Conservation (phyloP, 2,329 filamentous ascomycete genomes). For the Diplocarpon rosae region DNA sequence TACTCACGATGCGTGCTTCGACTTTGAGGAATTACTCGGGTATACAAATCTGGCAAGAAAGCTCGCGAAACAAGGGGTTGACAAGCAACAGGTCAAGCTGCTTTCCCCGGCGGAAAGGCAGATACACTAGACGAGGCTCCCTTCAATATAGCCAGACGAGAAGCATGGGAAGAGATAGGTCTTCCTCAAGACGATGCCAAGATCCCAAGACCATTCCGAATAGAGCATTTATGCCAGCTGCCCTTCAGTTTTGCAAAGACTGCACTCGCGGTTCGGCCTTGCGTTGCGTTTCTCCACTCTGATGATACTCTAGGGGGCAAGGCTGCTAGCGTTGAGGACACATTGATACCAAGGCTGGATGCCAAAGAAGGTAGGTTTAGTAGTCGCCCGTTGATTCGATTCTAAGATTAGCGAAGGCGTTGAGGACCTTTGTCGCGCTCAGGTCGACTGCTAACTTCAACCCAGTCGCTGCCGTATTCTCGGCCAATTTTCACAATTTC, state of each 20-base stretch:
- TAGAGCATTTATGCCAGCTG: conserved; percentile 80
- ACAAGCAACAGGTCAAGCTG: conserved; percentile 48
- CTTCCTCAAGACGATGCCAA: conserved; percentile 60
- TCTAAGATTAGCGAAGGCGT: too few species aligned
- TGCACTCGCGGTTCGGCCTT: conserved; percentile 63
- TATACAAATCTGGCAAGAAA: background rate
- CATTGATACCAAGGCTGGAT: conserved; percentile 70
- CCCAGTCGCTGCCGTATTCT: conserved; percentile 79
- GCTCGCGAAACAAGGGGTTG: background rate
- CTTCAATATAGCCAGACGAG: conserved; percentile 73
- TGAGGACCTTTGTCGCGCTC: background rate
- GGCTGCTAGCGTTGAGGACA: conserved; percentile 48
- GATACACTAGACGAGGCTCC: conserved; percentile 47
- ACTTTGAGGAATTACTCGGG: conserved; percentile 61
- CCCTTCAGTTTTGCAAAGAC: conserved; percentile 66
- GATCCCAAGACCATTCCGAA: conserved; percentile 65
- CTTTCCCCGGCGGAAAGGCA: conserved; percentile 71
- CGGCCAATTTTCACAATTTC: conserved; percentile 79
- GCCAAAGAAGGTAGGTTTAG: conserved; percentile 49
- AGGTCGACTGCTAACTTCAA: background rate
- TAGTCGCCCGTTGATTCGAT: background rate
- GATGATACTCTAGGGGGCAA: conserved; percentile 29
- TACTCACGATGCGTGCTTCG: conserved; percentile 57
- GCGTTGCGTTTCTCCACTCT: conserved; percentile 66
- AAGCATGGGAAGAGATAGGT: conserved; percentile 89